Percentiles rank a stretch among this genome's conserved stretches.
phyloP scores from a whole-genome alignment of 352 stramenopile genomes.

The Pythium coloratum region DNA sequence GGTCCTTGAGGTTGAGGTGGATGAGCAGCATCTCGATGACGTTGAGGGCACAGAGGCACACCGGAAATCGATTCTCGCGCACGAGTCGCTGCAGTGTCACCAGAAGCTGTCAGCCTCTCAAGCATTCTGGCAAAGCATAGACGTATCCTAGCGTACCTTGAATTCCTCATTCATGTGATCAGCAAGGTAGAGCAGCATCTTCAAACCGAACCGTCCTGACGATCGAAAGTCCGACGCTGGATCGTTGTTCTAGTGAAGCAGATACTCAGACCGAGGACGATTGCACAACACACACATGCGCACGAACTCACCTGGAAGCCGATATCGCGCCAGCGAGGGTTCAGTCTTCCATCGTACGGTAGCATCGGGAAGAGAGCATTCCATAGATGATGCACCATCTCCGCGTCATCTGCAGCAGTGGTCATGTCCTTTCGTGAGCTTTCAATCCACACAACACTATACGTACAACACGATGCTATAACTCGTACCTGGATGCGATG shows the following conservation, averaged over 20 bases:
- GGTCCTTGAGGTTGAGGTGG: constrained; percentile 70
- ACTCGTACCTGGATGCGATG: constrained; percentile 24
- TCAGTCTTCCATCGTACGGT: constrained; percentile 65
- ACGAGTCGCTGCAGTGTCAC: constrained; percentile 46
- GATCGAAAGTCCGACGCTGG: constrained; percentile 59
- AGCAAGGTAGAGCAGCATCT: constrained; percentile 70
- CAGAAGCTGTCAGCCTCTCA: neutral
- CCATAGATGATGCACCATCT: constrained; percentile 70
- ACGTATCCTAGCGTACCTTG: constrained; percentile 33
- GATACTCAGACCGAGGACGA: neutral
- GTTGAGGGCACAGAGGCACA: constrained; percentile 64
- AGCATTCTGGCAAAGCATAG: neutral
- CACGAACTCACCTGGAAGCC: constrained; percentile 54
- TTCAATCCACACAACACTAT: neutral
- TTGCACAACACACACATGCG: neutral
- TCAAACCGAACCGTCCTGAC: constrained; percentile 53
- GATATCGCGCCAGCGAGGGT: constrained; percentile 59
- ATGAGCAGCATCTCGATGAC: constrained; percentile 68
- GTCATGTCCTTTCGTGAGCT: neutral
- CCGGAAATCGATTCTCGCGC: constrained; percentile 67
- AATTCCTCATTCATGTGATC: constrained; percentile 72
- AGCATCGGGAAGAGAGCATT: constrained; percentile 61
- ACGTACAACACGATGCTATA: neutral
- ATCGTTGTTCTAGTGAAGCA: constrained; percentile 50
- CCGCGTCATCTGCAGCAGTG: constrained; percentile 42